Evolutionary conservation across 1,284 basidiomycete genomes (phyloP).

Genomic region (Athelia sp.): DNA sequence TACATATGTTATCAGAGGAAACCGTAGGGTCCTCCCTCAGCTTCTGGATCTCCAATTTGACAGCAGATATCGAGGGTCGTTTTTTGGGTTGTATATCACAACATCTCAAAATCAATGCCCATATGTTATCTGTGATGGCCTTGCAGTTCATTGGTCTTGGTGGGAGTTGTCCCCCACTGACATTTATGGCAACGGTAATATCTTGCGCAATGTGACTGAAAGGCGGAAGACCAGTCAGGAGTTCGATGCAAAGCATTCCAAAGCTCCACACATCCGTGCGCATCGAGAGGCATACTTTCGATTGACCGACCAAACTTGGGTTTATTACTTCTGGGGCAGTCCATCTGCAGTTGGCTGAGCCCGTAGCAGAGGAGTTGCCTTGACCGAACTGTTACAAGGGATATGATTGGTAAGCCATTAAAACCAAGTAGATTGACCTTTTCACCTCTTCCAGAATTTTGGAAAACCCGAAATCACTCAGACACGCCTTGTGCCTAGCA

Average conservation of each 20-base stretch:
- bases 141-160: slow-evolving; percentile 17
- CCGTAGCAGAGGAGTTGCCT: slow-evolving; percentile 18
- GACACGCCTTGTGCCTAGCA: slow-evolving; percentile 25
- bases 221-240: slow-evolving; percentile 34
- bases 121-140: slow-evolving; percentile 31
- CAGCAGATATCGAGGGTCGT: slow-evolving; percentile 31
- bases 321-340: slow-evolving; percentile 33
- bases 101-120: slow-evolving; percentile 33
- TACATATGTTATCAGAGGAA: not conserved
- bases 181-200: slow-evolving; percentile 23
- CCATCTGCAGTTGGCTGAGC: slow-evolving; percentile 29
- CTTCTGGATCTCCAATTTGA: slow-evolving; percentile 19
- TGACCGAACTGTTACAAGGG: slow-evolving; percentile 19
- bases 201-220: slow-evolving; percentile 25
- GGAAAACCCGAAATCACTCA: slow-evolving; percentile 40
- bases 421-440: slow-evolving; percentile 3
- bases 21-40: slow-evolving; percentile 13
- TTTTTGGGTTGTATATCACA: slow-evolving; percentile 31
- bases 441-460: slow-evolving; percentile 35
- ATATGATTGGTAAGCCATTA: not conserved
- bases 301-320: slow-evolving; percentile 11
- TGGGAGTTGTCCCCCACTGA: slow-evolving; percentile 26
- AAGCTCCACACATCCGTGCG: slow-evolving; percentile 41
- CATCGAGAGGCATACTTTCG: slow-evolving; percentile 20
- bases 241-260: slow-evolving; percentile 37